phyloP scores from a whole-genome alignment of 2,329 filamentous ascomycete genomes.

The Colletotrichum simmondsii region DNA sequence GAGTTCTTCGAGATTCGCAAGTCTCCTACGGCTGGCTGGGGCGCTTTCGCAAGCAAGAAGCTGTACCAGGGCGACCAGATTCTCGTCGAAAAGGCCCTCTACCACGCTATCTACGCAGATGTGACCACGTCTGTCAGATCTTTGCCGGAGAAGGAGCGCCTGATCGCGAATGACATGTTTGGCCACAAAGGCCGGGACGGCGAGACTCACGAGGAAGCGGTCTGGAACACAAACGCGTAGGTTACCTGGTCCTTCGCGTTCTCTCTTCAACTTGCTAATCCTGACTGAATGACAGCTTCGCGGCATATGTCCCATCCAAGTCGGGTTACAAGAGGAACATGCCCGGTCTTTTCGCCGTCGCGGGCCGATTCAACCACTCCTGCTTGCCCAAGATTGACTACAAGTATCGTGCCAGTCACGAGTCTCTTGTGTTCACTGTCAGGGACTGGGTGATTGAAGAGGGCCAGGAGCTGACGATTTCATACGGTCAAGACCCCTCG shows the following conservation, averaged over 20 bases:
- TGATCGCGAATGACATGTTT: constrained; percentile 51
- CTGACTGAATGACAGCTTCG: neutral
- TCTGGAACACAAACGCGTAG: constrained; percentile 61
- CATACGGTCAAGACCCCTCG: constrained; percentile 53
- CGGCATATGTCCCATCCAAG: neutral
- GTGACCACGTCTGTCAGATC: constrained; percentile 1
- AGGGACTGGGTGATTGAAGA: constrained; percentile 45
- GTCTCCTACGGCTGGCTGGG: constrained; percentile 56
- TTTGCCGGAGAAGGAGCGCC: constrained; percentile 44
- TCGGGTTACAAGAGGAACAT: neutral
- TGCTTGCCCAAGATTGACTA: constrained; percentile 58
- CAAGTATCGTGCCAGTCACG: constrained; percentile 46
- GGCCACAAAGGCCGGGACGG: constrained; percentile 42
- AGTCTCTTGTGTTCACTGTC: constrained; percentile 55
- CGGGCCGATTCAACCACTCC: constrained; percentile 69
- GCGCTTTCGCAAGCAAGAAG: constrained; percentile 55
- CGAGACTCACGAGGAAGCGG: constrained; percentile 43
- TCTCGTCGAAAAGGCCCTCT: constrained; percentile 56
- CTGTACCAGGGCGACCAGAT: constrained; percentile 53
- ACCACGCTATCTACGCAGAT: constrained; percentile 42
- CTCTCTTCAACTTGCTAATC: neutral
- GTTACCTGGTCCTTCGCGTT: constrained; percentile 31
- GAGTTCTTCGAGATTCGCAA: constrained; percentile 51
- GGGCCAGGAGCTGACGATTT: constrained; percentile 63
- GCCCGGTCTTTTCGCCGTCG: constrained; percentile 59